Evolutionary conservation across 345 rosid species (phyloP).

Genomic region (Eucalyptus albens): DNA sequence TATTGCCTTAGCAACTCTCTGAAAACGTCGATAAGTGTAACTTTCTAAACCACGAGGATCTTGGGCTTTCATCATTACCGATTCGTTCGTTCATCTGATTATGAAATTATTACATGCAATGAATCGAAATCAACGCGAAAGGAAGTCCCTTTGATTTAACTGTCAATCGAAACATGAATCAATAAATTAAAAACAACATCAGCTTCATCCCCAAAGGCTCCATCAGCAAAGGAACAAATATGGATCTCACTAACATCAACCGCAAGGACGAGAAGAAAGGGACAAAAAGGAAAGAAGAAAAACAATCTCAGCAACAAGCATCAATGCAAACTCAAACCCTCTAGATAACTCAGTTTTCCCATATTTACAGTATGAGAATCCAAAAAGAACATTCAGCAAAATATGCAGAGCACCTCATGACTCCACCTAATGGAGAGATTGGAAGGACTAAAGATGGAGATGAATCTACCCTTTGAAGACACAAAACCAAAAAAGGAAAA

Average conservation of each 20-base stretch:
- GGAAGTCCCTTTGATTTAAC: not conserved
- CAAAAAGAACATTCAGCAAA: constrained; percentile 14
- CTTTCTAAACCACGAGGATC: not conserved
- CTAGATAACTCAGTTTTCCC: constrained; percentile 26
- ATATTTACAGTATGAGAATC: constrained; percentile 51
- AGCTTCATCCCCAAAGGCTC: not conserved
- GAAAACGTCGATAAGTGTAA: not conserved
- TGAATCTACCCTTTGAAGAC: not conserved
- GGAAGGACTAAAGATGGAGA: constrained; percentile 2
- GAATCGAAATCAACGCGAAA: not conserved
- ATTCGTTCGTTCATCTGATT: not conserved
- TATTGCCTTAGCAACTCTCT: not conserved
- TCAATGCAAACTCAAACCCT: constrained; percentile 20
- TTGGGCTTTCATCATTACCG: not conserved
- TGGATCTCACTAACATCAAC: not conserved
- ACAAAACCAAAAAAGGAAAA: not conserved
- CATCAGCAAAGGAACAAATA: not conserved
- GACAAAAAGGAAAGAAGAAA: not conserved
- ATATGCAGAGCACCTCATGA: constrained; percentile 6
- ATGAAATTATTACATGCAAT: not conserved
- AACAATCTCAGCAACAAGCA: not conserved
- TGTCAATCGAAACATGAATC: not conserved
- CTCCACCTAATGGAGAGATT: constrained; percentile 3
- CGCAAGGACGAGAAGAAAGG: not conserved
- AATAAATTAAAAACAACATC: not conserved